These are phyloP conservation scores for Pancytospora philotis DNA, from an alignment of 371 early-diverging fungal genomes.

Conservation along the genomic window DNA sequence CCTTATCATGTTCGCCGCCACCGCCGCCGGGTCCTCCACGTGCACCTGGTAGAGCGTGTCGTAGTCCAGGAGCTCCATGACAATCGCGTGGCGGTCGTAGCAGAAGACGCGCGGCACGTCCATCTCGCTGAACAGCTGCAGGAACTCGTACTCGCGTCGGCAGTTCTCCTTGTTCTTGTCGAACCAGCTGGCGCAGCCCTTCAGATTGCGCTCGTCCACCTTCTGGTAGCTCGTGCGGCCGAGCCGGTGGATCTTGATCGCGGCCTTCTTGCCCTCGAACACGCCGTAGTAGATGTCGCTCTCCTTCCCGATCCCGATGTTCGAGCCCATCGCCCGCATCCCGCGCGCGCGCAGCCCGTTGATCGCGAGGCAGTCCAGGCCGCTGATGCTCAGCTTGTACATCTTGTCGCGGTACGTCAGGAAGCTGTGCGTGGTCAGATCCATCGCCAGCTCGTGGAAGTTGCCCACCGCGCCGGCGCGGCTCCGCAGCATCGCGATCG, in stretches of 20 bases:
- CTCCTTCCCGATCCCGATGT: slow-evolving; percentile 98
- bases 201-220: slow-evolving; percentile 88
- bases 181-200: slow-evolving; percentile 58
- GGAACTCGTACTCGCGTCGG: slow-evolving; percentile 44
- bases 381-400: slow-evolving; percentile 89
- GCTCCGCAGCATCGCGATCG: slow-evolving; percentile 36
- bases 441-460: slow-evolving; percentile 37
- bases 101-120: slow-evolving; percentile 84
- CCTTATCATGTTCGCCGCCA: slow-evolving; percentile 80
- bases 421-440: slow-evolving; percentile 51
- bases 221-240: slow-evolving; percentile 90
- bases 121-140: slow-evolving; percentile 68
- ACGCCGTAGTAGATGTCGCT: slow-evolving; percentile 61
- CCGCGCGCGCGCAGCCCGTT: slow-evolving; percentile 75
- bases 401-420: slow-evolving; percentile 60
- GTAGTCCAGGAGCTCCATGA: slow-evolving; percentile 73
- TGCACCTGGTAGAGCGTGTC: slow-evolving; percentile 69
- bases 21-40: slow-evolving; percentile 71
- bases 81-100: slow-evolving; percentile 84
- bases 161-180: slow-evolving; percentile 60
- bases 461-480: slow-evolving; percentile 39
- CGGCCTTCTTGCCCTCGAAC: slow-evolving; percentile 41
- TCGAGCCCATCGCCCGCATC: slow-evolving; percentile 83
- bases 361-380: slow-evolving; percentile 93
- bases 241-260: slow-evolving; percentile 62